Conservation (phyloP, 805 yeast species). For the Ogataea philodendri region DNA sequence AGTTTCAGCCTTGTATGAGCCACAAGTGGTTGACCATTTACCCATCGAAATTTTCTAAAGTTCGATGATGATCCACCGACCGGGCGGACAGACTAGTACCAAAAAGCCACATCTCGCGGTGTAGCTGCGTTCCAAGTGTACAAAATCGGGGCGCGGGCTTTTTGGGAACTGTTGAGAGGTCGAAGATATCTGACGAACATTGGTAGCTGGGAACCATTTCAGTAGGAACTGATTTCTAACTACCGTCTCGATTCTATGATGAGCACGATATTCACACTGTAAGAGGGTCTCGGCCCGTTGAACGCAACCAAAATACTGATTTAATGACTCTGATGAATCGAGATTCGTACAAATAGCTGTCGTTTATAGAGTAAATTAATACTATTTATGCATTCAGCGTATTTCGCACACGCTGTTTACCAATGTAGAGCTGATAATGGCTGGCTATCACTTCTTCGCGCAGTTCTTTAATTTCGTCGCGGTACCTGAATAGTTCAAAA, state of each 20-base stretch:
- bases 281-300: slow-evolving; percentile 41
- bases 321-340: slow-evolving; percentile 48
- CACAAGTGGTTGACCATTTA: slow-evolving; percentile 17
- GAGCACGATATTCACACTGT: slow-evolving; percentile 55
- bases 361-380: no score
- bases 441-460: slow-evolving; percentile 19
- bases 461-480: slow-evolving; percentile 21
- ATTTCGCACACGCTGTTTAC: no score
- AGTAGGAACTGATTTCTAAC: slow-evolving; percentile 1
- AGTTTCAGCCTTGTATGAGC: slow-evolving; percentile 66
- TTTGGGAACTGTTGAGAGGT: slow-evolving; percentile 51
- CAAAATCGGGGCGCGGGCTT: slow-evolving; percentile 45
- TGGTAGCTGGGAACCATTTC: slow-evolving; percentile 1
- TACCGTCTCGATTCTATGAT: slow-evolving; percentile 16
- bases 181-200: slow-evolving; percentile 36
- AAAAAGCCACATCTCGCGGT: slow-evolving; percentile 34
- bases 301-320: slow-evolving; percentile 47
- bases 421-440: slow-evolving; percentile 16
- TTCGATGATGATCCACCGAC: slow-evolving; percentile 40
- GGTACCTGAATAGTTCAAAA: slow-evolving; percentile 22
- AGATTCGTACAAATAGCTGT: slow-evolving; percentile 1
- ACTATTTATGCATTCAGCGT: no score
- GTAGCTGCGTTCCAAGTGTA: slow-evolving; percentile 54
- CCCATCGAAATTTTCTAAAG: slow-evolving; percentile 10
- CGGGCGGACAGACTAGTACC: slow-evolving; percentile 50